Percentiles rank a stretch among this genome's conserved stretches.
Conservation (phyloP, 805 yeast species). For the Zygosaccharomyces lentus region DNA sequence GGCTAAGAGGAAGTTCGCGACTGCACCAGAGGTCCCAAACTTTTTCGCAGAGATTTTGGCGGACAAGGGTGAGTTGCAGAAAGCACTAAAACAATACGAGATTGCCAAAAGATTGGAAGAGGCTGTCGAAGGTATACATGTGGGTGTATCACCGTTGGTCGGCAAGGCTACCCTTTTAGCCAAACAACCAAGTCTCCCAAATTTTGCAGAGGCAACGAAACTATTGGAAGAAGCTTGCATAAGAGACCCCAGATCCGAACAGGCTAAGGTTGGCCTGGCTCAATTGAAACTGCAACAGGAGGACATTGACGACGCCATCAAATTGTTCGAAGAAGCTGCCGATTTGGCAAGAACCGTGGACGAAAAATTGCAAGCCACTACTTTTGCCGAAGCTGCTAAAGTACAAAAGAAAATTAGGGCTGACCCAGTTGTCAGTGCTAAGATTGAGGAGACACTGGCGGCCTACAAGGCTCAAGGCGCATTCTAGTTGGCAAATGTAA, state of each 20-base stretch:
- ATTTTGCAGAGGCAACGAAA: conserved; percentile 54
- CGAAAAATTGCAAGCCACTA: conserved; percentile 86
- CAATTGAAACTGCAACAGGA: conserved; percentile 84
- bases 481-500: conserved; percentile 14
- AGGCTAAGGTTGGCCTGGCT: conserved; percentile 86
- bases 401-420: conserved; percentile 75
- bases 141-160: conserved; percentile 84
- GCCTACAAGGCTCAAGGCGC: conserved; percentile 34
- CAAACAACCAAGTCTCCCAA: conserved; percentile 44
- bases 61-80: conserved; percentile 67
- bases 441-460: conserved; percentile 58
- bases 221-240: conserved; percentile 71
- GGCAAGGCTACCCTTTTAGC: conserved; percentile 79
- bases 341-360: conserved; percentile 75
- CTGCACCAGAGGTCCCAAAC: conserved; percentile 88
- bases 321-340: conserved; percentile 77
- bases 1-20: conserved; percentile 72
- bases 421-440: conserved; percentile 61
- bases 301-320: conserved; percentile 75
- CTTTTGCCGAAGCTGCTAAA: conserved; percentile 88
- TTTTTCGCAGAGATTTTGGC: conserved; percentile 92
- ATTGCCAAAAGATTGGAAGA: conserved; percentile 79
- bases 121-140: conserved; percentile 59
- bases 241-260: conserved; percentile 83
- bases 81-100: conserved; percentile 81